These are phyloP conservation scores for Cinnamomum micranthum DNA, from an alignment of 164 flowering plant species.

Conservation along the genomic window DNA sequence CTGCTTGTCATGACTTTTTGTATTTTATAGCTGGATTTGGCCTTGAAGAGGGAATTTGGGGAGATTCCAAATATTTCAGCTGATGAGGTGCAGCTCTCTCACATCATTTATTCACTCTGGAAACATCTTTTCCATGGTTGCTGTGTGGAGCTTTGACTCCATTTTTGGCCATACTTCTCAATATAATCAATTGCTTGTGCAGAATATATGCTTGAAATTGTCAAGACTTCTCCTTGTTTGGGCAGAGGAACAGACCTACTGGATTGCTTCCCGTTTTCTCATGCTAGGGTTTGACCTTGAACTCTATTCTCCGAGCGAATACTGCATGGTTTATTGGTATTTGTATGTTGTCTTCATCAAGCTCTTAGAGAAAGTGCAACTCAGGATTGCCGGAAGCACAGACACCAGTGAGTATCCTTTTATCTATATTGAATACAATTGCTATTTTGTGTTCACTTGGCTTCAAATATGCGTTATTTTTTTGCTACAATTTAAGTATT, in stretches of 20 bases:
- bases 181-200: constrained; percentile 22
- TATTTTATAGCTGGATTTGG: constrained; percentile 64
- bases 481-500: neutral
- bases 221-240: constrained; percentile 66
- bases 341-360: constrained; percentile 61
- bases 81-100: constrained; percentile 49
- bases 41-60: constrained; percentile 54
- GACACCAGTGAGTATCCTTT: constrained; percentile 46
- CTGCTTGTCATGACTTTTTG: constrained; percentile 11
- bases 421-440: neutral
- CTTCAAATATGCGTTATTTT: neutral
- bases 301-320: constrained; percentile 85
- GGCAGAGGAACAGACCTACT: constrained; percentile 95
- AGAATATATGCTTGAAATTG: constrained; percentile 51
- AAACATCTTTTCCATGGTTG: neutral
- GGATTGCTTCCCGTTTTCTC: constrained; percentile 92
- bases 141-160: neutral
- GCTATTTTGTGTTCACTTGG: neutral
- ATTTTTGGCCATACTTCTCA: neutral
- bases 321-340: constrained; percentile 99
- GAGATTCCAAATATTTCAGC: constrained; percentile 33
- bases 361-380: constrained; percentile 77
- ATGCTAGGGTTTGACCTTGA: constrained; percentile 90
- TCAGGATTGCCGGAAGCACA: constrained; percentile 35
- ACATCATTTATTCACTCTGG: constrained; percentile 6